Evolutionary conservation across 257 asterid genomes (phyloP).

Genomic region (Osmanthus fragrans): DNA sequence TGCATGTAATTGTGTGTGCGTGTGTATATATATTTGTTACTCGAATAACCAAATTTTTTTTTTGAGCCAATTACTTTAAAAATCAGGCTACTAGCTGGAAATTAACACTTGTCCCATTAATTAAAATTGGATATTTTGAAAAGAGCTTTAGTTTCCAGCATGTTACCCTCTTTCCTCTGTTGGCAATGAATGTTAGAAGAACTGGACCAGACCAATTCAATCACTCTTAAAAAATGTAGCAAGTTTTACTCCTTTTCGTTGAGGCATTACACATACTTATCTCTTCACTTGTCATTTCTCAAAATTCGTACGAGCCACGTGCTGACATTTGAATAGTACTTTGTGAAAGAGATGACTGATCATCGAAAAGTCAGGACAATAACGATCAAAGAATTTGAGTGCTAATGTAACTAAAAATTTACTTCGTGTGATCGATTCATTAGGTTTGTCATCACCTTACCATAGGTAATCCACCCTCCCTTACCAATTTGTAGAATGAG

Average conservation of each 20-base stretch:
- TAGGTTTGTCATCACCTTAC: not conserved
- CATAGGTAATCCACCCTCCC: conserved; percentile 14
- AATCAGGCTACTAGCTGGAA: too few species aligned
- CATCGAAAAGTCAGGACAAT: too few species aligned
- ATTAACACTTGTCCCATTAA: too few species aligned
- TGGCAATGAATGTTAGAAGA: not conserved
- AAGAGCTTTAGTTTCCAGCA: not conserved
- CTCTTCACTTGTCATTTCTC: conserved; percentile 10
- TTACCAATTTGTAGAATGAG: not conserved
- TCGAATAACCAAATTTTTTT: too few species aligned
- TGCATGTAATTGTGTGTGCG: too few species aligned
- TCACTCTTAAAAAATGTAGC: not conserved
- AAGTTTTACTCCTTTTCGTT: conserved; percentile 15
- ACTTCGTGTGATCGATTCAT: too few species aligned
- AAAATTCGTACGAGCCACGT: not conserved
- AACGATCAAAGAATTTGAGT: not conserved
- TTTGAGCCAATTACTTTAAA: too few species aligned
- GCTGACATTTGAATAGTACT: not conserved
- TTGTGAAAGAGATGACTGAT: not conserved
- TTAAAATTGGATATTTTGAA: not conserved
- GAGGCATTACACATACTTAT: conserved; percentile 19
- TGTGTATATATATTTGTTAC: too few species aligned
- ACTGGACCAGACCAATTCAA: not conserved
- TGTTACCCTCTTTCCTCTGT: not conserved
- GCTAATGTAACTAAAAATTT: too few species aligned